phyloP scores from a whole-genome alignment of 352 stramenopile species.

The Globisporangium recalcitrans region DNA sequence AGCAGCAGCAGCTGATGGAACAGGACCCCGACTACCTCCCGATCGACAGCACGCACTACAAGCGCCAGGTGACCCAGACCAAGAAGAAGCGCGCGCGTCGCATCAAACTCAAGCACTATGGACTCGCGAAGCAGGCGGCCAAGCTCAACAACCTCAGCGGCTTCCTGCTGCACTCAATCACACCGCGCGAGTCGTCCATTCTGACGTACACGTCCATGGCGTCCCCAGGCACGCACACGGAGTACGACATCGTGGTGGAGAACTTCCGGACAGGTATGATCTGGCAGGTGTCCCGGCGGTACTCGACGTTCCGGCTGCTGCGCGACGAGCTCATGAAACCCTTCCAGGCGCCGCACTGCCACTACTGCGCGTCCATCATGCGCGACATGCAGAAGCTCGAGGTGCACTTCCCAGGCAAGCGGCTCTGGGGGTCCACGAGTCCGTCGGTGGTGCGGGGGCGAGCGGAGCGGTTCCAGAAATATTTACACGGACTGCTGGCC shows the following conservation, averaged over 20 bases:
- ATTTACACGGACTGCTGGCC: constrained; percentile 47
- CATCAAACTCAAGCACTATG: constrained; percentile 21
- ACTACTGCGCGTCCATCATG: constrained; percentile 51
- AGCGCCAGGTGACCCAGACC: constrained; percentile 3
- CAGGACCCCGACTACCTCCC: constrained; percentile 19
- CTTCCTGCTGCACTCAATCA: constrained; percentile 60
- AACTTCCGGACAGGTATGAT: constrained; percentile 42
- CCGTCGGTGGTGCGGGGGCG: constrained; percentile 34
- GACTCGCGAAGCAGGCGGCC: constrained; percentile 19
- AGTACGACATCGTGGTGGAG: constrained; percentile 64
- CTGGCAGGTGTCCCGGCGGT: constrained; percentile 66
- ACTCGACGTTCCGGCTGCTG: constrained; percentile 59
- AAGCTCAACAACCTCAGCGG: constrained; percentile 41
- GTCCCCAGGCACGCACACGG: constrained; percentile 41
- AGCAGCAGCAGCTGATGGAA: constrained; percentile 4
- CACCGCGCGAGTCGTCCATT: constrained; percentile 45
- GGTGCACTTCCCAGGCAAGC: constrained; percentile 47
- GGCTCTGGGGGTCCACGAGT: constrained; percentile 53
- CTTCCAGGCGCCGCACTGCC: constrained; percentile 53
- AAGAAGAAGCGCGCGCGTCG: constrained; percentile 18
- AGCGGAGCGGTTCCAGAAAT: constrained; percentile 47
- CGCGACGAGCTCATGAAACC: constrained; percentile 47
- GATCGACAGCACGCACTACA: constrained; percentile 19
- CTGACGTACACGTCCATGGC: constrained; percentile 43
- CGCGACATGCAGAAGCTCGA: constrained; percentile 38